Percentiles rank a stretch among this genome's conserved stretches.
These are phyloP conservation scores for Seiridium unicorne DNA, from an alignment of 2,329 filamentous ascomycete species.

Conservation along the genomic window DNA sequence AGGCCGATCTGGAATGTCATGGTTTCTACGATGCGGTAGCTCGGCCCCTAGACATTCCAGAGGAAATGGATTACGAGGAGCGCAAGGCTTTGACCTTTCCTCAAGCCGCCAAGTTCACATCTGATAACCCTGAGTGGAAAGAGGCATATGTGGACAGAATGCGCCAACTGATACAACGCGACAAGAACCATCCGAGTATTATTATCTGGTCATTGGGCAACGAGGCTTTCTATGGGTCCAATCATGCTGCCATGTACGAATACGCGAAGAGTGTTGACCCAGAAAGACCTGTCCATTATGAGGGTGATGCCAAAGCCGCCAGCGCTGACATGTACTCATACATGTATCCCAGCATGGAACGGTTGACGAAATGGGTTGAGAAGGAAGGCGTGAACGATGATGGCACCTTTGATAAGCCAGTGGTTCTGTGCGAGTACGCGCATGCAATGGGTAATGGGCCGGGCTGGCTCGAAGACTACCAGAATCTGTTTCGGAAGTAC, in stretches of 20 bases:
- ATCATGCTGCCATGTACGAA: conserved; percentile 67
- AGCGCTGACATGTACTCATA: conserved; percentile 65
- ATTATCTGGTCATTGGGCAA: conserved; percentile 75
- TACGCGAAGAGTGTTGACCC: conserved; percentile 58
- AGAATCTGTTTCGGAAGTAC: conserved; percentile 60
- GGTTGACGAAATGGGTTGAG: conserved; percentile 44
- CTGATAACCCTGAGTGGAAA: conserved; percentile 60
- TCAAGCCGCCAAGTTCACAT: conserved; percentile 56
- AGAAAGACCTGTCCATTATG: conserved; percentile 63
- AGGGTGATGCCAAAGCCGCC: conserved; percentile 59
- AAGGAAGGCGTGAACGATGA: conserved; percentile 40
- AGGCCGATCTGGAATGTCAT: conserved; percentile 52
- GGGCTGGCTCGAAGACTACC: conserved; percentile 67
- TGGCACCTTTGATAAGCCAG: conserved; percentile 51
- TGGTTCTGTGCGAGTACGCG: conserved; percentile 57
- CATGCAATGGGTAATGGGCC: conserved; percentile 76
- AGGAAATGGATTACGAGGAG: conserved; percentile 58
- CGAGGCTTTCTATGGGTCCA: conserved; percentile 69
- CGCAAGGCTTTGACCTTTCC: conserved; percentile 55
- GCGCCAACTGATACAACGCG: conserved; percentile 61
- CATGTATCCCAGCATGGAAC: conserved; percentile 61
- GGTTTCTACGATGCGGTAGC: conserved; percentile 51
- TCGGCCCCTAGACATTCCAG: conserved; percentile 49
- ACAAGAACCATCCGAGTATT: conserved; percentile 70
- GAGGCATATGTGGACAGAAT: conserved; percentile 68